phyloP scores from a whole-genome alignment of 169 alveolate species.

The Eimeria falciformis region DNA sequence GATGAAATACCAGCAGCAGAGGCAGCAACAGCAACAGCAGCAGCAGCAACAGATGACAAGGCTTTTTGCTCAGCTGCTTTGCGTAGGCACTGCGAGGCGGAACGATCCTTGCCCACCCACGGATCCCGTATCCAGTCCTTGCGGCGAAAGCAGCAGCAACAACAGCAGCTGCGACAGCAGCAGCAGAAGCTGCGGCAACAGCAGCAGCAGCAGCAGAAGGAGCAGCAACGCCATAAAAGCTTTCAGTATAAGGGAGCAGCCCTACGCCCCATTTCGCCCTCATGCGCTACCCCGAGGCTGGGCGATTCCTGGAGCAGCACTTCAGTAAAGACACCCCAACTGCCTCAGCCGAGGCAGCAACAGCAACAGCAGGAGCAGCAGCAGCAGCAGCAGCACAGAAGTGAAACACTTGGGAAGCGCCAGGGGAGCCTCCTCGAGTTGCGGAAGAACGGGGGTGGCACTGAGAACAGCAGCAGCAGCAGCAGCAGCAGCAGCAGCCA shows the following conservation, averaged over 20 bases:
- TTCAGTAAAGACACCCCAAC: no score
- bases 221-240: not conserved
- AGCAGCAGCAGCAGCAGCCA: not conserved
- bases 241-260: not conserved
- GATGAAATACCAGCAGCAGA: not conserved
- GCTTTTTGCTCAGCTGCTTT: not conserved
- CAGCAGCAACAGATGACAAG: not conserved
- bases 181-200: not conserved
- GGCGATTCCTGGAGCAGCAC: no score
- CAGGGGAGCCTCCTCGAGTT: not conserved
- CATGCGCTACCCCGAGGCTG: no score
- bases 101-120: not conserved
- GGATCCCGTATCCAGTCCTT: not conserved
- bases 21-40: not conserved
- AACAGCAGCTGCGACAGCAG: not conserved
- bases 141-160: not conserved
- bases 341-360: no score
- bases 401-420: not conserved
- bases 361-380: no score
- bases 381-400: not conserved
- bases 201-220: not conserved
- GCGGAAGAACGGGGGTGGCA: not conserved
- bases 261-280: no score
- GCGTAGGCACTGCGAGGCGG: not conserved
- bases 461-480: not conserved